Percentiles rank a stretch among this genome's conserved stretches.
These are phyloP conservation scores for Inonotus obliquus DNA, from an alignment of 1,284 basidiomycete genomes.

Conservation along the genomic window DNA sequence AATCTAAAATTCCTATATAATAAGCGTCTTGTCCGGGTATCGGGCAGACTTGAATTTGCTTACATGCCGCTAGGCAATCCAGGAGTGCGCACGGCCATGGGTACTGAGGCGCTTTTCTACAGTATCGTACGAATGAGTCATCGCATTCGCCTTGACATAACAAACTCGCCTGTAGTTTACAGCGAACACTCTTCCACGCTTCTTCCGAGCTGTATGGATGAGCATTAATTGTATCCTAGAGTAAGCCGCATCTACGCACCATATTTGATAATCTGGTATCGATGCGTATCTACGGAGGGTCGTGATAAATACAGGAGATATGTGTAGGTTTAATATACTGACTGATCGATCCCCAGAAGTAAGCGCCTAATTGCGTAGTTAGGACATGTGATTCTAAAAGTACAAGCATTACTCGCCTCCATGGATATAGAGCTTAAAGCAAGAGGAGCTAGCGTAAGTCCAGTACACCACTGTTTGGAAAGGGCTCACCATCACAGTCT, in stretches of 20 bases:
- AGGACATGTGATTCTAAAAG: not conserved
- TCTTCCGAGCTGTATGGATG: slow-evolving; percentile 53
- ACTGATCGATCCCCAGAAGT: slow-evolving; percentile 67
- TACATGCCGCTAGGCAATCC: slow-evolving; percentile 74
- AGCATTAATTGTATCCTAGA: not conserved
- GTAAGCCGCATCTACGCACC: slow-evolving; percentile 30
- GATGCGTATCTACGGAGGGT: slow-evolving; percentile 55
- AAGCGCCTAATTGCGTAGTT: slow-evolving; percentile 42
- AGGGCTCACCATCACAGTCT: slow-evolving; percentile 48
- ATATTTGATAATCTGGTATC: slow-evolving; percentile 61
- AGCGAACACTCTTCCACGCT: slow-evolving; percentile 64
- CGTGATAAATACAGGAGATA: not conserved
- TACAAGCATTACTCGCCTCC: slow-evolving; percentile 41
- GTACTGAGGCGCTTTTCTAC: slow-evolving; percentile 75
- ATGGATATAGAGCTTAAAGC: slow-evolving; percentile 62
- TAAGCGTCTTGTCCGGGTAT: not conserved
- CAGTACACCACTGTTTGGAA: not conserved
- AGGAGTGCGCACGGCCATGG: slow-evolving; percentile 86
- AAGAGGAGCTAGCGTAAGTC: not conserved
- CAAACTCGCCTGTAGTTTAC: slow-evolving; percentile 48
- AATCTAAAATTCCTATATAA: slow-evolving; percentile 38
- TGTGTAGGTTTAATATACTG: slow-evolving; percentile 25
- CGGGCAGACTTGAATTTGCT: slow-evolving; percentile 18
- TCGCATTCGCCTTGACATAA: not conserved
- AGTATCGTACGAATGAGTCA: not conserved